Evolutionary conservation across 2,329 filamentous ascomycete species (phyloP).

Genomic region (Diaporthe citrichinensis): DNA sequence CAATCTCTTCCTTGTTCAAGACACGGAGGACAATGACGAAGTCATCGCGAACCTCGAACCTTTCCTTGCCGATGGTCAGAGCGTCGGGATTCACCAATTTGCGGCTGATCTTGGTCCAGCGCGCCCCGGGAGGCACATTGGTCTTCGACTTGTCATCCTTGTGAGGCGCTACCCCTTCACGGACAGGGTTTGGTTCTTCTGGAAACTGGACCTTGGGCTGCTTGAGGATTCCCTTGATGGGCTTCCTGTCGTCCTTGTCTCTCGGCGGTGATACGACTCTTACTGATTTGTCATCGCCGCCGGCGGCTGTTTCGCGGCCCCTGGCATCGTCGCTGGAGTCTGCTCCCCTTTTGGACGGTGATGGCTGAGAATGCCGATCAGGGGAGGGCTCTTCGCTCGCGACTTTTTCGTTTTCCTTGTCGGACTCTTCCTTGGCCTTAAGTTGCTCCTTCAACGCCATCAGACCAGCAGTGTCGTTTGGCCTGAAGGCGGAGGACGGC

Average conservation of each 20-base stretch:
- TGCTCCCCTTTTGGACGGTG: slow-evolving; percentile 30
- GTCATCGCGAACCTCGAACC: slow-evolving; percentile 92
- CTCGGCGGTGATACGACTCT: slow-evolving; percentile 81
- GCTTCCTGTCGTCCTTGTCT: slow-evolving; percentile 74
- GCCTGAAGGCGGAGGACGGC: slow-evolving; percentile 63
- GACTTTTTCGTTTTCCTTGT: slow-evolving; percentile 44
- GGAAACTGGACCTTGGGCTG: slow-evolving; percentile 86
- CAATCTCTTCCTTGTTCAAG: slow-evolving; percentile 89
- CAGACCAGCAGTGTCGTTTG: slow-evolving; percentile 66
- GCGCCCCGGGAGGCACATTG: slow-evolving; percentile 82
- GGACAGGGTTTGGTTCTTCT: slow-evolving; percentile 84
- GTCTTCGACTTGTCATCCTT: slow-evolving; percentile 85
- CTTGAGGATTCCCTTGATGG: slow-evolving; percentile 88
- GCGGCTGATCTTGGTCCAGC: slow-evolving; percentile 94
- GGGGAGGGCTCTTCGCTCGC: slow-evolving; percentile 45
- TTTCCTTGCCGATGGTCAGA: slow-evolving; percentile 86
- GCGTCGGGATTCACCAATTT: slow-evolving; percentile 92
- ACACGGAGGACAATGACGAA: slow-evolving; percentile 95
- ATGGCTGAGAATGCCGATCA: slow-evolving; percentile 41
- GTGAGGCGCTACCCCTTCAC: slow-evolving; percentile 93
- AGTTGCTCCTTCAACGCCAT: slow-evolving; percentile 66
- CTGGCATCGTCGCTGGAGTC: slow-evolving; percentile 52
- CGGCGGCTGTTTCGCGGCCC: slow-evolving; percentile 57
- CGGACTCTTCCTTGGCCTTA: slow-evolving; percentile 56
- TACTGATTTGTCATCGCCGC: slow-evolving; percentile 63